These are phyloP conservation scores for Lachnellula arida DNA, from an alignment of 2,329 filamentous ascomycete genomes.

Conservation along the genomic window DNA sequence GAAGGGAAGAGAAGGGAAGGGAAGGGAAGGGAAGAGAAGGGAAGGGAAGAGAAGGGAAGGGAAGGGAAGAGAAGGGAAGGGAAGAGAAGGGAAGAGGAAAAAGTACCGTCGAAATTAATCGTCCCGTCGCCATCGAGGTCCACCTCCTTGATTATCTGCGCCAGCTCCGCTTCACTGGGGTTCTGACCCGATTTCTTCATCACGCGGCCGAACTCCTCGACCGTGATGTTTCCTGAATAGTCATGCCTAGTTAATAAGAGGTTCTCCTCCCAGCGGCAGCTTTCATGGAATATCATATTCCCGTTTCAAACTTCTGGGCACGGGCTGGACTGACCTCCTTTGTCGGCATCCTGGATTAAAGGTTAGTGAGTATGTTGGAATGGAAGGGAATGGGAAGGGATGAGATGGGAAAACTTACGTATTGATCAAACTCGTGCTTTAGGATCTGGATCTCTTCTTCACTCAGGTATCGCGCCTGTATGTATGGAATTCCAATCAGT, in stretches of 20 bases:
- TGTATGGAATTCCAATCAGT: background rate
- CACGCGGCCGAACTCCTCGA: slow-evolving; percentile 36
- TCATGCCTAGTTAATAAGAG: background rate
- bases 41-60: too few relatives aligned
- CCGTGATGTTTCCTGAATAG: slow-evolving; percentile 32
- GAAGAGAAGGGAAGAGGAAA: slow-evolving; percentile 24
- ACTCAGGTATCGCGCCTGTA: slow-evolving; percentile 6
- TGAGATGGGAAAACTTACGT: slow-evolving; percentile 9
- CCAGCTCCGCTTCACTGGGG: slow-evolving; percentile 34
- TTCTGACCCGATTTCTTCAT: slow-evolving; percentile 32
- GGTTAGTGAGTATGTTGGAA: background rate
- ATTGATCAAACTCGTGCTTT: slow-evolving; percentile 25
- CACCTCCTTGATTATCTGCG: slow-evolving; percentile 36
- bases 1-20: too few relatives aligned
- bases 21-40: too few relatives aligned
- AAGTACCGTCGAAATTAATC: slow-evolving; percentile 37
- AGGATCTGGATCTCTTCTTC: slow-evolving; percentile 23
- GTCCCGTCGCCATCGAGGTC: slow-evolving; percentile 37
- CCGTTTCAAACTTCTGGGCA: background rate
- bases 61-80: slow-evolving; percentile 41
- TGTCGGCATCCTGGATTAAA: slow-evolving; percentile 15
- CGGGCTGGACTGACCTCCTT: slow-evolving; percentile 14
- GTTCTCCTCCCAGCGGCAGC: too few relatives aligned
- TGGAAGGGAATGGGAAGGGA: background rate
- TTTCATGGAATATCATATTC: too few relatives aligned